Base-by-base conservation (phyloP, 352 stramenopile genomes). In the Globisporangium orthogonon region DNA sequence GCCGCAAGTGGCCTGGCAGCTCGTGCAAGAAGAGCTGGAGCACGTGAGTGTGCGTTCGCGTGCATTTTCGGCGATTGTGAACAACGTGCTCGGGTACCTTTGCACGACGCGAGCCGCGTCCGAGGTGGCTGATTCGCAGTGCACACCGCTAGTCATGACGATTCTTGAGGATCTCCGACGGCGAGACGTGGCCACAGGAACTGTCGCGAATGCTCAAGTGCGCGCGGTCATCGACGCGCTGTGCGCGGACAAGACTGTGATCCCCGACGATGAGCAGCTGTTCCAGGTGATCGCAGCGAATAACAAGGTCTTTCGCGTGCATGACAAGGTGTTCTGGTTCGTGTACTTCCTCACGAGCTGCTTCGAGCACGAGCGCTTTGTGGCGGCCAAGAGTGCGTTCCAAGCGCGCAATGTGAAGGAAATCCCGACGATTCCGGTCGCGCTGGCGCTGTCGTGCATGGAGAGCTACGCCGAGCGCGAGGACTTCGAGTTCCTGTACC, bases 401-500 rank as follows among this genome's bases (percentile, higher is more conserved):
- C 56, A 51, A 7, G 30, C 28, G 0, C 48, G 56, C 29, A 41
- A 54, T 15, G 29, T n/a, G 3, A 30, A 49, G 7, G 48, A 41
- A 0, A 39, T 61, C 29, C 56, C 56, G 18, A 56, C 48, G 48
- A 50, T 61, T n/a, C 56, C 56, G 28, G 7, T 37, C 3, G 18
- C 47, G 13, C 56, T 61, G 29, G 56, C 48, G 37, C 17, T 55
- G 15, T 33, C 29, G 17, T 33, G 28, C 28, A 61, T 61, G 39
- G 37, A 54, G 40, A 44, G n/a, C n/a, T 61, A 46, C 39, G 31
- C 40, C 3, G n/a, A 11, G 10, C 9, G 14, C 1, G 29, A 13
- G 4, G 56, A 61, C 48, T 56, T 61, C 44, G 56, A 55, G 39
- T 55, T 61, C 23, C 48, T 61, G 5, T 33, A 56, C 31, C 48